Conservation (phyloP, 805 yeast genomes). For the Zygosaccharomyces siamensis region DNA sequence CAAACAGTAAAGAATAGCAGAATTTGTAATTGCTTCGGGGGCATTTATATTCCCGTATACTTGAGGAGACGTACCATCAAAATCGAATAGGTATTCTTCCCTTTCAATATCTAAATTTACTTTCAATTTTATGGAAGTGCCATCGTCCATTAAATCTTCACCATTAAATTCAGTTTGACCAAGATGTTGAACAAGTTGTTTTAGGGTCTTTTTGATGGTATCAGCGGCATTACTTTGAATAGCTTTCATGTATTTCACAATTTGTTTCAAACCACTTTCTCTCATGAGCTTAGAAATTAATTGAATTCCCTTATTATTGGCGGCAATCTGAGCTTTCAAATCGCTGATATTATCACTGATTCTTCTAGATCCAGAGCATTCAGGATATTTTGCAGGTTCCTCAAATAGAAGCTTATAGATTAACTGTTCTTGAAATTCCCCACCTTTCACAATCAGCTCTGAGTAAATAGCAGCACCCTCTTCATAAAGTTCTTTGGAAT, state of each 20-base stretch:
- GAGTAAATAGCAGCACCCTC: constrained; percentile 89
- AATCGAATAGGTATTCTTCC: constrained; percentile 73
- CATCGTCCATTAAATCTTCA: constrained; percentile 75
- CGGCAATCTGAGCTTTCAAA: constrained; percentile 80
- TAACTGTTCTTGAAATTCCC: constrained; percentile 69
- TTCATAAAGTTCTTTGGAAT: constrained; percentile 75
- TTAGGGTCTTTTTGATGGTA: constrained; percentile 57
- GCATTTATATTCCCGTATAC: constrained; percentile 88
- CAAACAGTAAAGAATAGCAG: constrained; percentile 83
- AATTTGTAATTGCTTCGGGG: constrained; percentile 82
- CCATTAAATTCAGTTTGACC: constrained; percentile 41
- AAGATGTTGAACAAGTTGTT: constrained; percentile 42
- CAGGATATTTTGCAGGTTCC: constrained; percentile 77
- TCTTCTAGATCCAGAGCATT: constrained; percentile 86
- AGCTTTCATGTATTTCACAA: constrained; percentile 72
- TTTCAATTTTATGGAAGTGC: constrained; percentile 57
- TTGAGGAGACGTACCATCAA: constrained; percentile 81
- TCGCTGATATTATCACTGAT: constrained; percentile 80
- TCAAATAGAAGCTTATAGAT: constrained; percentile 56
- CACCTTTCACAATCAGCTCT: constrained; percentile 64
- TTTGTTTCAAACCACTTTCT: constrained; percentile 57
- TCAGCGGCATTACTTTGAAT: constrained; percentile 74
- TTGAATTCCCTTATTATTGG: constrained; percentile 79
- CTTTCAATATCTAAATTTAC: constrained; percentile 46
- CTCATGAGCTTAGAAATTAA: constrained; percentile 54